Evolutionary conservation across 352 stramenopile genomes (phyloP).

Genomic region (Phytophthora rubi): DNA sequence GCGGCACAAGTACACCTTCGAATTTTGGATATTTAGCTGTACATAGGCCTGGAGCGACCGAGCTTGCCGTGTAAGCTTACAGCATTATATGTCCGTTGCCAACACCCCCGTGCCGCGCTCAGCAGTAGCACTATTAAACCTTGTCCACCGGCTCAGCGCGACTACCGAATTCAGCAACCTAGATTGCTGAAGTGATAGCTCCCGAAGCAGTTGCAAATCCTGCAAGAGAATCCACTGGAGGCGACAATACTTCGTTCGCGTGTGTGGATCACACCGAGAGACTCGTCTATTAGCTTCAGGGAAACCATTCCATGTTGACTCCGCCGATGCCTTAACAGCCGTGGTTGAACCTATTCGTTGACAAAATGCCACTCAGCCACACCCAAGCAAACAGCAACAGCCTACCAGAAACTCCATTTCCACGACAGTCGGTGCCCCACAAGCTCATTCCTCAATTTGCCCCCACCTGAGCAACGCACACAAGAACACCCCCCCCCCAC

Average conservation of each 20-base stretch:
- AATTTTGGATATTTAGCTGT: too few species aligned
- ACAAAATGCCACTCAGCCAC: neutral
- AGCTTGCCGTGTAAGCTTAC: too few species aligned
- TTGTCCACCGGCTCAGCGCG: too few species aligned
- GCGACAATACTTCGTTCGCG: slow-evolving; percentile 17
- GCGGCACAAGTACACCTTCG: too few species aligned
- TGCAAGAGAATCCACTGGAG: neutral
- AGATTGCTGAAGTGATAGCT: neutral
- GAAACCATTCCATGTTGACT: neutral
- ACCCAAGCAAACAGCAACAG: neutral
- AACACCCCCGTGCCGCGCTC: too few species aligned
- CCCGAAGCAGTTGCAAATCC: slow-evolving; percentile 8
- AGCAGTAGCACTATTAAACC: too few species aligned
- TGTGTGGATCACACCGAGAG: neutral
- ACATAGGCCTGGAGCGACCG: too few species aligned
- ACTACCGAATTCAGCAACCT: neutral
- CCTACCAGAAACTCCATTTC: neutral
- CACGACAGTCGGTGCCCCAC: neutral
- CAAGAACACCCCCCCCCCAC: neutral
- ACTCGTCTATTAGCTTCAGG: slow-evolving; percentile 5
- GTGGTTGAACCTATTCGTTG: neutral
- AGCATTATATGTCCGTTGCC: too few species aligned
- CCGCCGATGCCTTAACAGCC: neutral
- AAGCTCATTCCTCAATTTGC: slow-evolving; percentile 27
- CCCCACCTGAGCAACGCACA: neutral